These are phyloP conservation scores for Fusarium transvaalense DNA, from an alignment of 2,329 filamentous ascomycete genomes.

Conservation along the genomic window DNA sequence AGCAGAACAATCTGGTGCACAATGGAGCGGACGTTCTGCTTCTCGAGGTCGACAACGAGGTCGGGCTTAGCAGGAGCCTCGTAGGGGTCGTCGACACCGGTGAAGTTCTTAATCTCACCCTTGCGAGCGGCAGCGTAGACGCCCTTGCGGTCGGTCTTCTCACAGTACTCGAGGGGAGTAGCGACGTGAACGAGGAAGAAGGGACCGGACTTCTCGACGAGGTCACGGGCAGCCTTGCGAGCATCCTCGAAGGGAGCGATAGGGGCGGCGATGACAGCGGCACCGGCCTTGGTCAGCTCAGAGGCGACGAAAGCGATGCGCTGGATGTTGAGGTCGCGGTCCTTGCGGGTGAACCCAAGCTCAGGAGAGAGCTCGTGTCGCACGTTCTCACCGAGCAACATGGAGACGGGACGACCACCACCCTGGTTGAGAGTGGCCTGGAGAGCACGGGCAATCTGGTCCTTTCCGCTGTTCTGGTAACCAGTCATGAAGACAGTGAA, in stretches of 20 bases:
- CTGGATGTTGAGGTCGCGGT: slow-evolving; percentile 93
- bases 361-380: slow-evolving; percentile 93
- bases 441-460: slow-evolving; percentile 93
- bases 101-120: slow-evolving; percentile 98
- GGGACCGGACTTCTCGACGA: slow-evolving; percentile 87
- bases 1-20: slow-evolving; percentile 97
- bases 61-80: slow-evolving; percentile 86
- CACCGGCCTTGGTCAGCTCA: slow-evolving; percentile 91
- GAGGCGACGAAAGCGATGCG: slow-evolving; percentile 97
- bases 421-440: slow-evolving; percentile 99
- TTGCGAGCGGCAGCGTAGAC: slow-evolving; percentile 86
- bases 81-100: slow-evolving; percentile 97
- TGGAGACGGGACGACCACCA: slow-evolving; percentile 91
- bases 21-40: slow-evolving; percentile 88
- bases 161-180: slow-evolving; percentile 90
- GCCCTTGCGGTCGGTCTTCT: slow-evolving; percentile 94
- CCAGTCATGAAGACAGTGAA: slow-evolving; percentile 99
- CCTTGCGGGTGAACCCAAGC: slow-evolving; percentile 92
- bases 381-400: slow-evolving; percentile 95
- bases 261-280: slow-evolving; percentile 94
- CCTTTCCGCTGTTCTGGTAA: slow-evolving; percentile 96
- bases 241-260: slow-evolving; percentile 92
- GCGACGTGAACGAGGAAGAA: slow-evolving; percentile 98
- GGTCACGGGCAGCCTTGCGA: slow-evolving; percentile 81
- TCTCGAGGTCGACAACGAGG: slow-evolving; percentile 85